Evolutionary conservation across 371 early-diverging fungal genomes (phyloP).

Genomic region (Umbelopsis sp.): DNA sequence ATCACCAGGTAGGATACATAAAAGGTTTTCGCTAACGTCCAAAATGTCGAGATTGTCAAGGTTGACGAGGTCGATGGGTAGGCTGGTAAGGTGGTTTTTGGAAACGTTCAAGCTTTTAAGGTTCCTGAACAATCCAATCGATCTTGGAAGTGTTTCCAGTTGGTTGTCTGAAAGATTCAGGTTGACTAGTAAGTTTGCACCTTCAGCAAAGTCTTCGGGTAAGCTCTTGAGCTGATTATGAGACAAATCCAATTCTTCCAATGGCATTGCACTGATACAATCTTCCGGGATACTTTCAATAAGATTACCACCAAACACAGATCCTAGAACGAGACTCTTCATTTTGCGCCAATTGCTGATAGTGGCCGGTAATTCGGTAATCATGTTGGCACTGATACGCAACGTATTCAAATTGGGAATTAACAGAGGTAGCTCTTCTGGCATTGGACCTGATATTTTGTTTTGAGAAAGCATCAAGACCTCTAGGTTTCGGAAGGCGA

Average conservation of each 20-base stretch:
- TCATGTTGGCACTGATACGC: conserved; percentile 55
- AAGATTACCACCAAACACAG: conserved; percentile 63
- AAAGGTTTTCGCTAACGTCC: conserved; percentile 63
- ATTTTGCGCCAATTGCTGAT: conserved; percentile 49
- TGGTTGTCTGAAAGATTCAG: conserved; percentile 57
- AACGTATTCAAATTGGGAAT: conserved; percentile 54
- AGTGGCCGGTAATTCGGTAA: conserved; percentile 45
- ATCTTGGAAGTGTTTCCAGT: conserved; percentile 60
- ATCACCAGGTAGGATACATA: conserved; percentile 67
- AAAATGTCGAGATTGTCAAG: conserved; percentile 55
- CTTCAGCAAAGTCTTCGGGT: conserved; percentile 28
- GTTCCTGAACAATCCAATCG: conserved; percentile 48
- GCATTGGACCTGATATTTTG: conserved; percentile 43
- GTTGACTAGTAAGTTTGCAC: conserved; percentile 38
- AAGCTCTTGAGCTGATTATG: conserved; percentile 53
- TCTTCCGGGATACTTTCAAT: conserved; percentile 49
- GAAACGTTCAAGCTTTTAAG: conserved; percentile 57
- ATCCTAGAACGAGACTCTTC: conserved; percentile 61
- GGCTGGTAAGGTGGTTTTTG: conserved; percentile 59
- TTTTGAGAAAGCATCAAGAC: conserved; percentile 62
- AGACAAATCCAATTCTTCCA: conserved; percentile 60
- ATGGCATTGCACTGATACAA: conserved; percentile 45
- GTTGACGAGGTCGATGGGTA: conserved; percentile 62
- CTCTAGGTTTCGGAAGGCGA: conserved; percentile 48
- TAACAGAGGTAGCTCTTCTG: conserved; percentile 41